A percentile compares a stretch with the other conserved stretches of the same genome.
Conservation (phyloP, 1,139 yeast species). For the Casaregolazyma lundiana region DNA sequence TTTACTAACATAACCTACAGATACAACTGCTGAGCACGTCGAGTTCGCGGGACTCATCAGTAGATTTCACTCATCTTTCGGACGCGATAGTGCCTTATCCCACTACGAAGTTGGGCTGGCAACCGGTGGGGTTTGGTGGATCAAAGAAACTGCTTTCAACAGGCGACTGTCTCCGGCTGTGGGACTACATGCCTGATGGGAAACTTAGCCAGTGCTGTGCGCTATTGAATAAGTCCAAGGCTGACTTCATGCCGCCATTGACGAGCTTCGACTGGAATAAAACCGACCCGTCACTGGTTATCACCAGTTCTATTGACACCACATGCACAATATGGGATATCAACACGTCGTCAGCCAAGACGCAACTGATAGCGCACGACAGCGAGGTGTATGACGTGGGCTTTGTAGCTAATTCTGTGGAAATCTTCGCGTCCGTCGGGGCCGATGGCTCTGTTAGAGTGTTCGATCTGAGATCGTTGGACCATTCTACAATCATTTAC, state of each 20-base stretch:
- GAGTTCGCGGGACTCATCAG: constrained; percentile 13
- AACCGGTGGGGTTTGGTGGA: constrained; percentile 39
- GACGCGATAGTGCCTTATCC: constrained; percentile 61
- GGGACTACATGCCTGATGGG: constrained; percentile 45
- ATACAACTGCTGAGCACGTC: constrained; percentile 29
- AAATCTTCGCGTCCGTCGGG: constrained; percentile 88
- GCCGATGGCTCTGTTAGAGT: constrained; percentile 93
- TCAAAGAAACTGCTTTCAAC: constrained; percentile 53
- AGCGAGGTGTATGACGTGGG: constrained; percentile 91
- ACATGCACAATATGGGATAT: constrained; percentile 97
- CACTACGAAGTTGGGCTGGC: constrained; percentile 68
- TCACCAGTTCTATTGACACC: constrained; percentile 89
- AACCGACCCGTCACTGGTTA: constrained; percentile 62
- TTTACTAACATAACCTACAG: constrained; percentile 1
- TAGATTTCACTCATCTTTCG: constrained; percentile 35
- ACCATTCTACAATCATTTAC: constrained; percentile 90
- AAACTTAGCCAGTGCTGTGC: constrained; percentile 40
- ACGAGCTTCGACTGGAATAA: constrained; percentile 94
- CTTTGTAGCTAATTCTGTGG: constrained; percentile 68
- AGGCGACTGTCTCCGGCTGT: constrained; percentile 65
- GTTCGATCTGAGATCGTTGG: constrained; percentile 82
- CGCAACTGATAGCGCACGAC: constrained; percentile 95
- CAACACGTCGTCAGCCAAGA: constrained; percentile 68
- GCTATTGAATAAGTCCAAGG: constrained; percentile 39
- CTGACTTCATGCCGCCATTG: constrained; percentile 47